Percentiles rank a stretch among this genome's conserved stretches.
phyloP scores from a whole-genome alignment of 345 rosid genomes.

The Eucalyptus regnans region DNA sequence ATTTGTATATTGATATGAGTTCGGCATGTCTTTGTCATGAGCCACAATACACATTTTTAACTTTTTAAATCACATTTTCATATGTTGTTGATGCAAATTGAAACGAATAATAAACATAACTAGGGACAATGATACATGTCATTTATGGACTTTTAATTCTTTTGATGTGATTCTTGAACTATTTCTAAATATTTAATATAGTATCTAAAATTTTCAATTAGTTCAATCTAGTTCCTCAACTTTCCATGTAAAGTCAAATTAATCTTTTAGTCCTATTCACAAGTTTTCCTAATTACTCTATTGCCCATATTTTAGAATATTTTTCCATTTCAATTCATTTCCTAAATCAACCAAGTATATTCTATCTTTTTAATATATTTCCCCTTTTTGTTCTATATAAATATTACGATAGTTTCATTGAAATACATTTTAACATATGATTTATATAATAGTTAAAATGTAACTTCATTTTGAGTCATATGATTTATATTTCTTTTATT shows the following conservation, averaged over 20 bases:
- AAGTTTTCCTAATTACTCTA: neutral
- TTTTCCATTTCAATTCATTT: no score
- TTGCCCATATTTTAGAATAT: no score
- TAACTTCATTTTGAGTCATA: neutral
- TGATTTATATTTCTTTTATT: neutral
- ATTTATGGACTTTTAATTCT: neutral
- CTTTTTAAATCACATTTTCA: neutral
- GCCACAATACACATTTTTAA: neutral
- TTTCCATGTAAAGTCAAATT: neutral
- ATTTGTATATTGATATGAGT: neutral
- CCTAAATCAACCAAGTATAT: no score
- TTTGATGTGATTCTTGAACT: neutral
- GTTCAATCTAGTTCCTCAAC: neutral
- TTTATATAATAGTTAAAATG: neutral
- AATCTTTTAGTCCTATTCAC: neutral
- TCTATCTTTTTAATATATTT: no score
- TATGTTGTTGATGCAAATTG: neutral
- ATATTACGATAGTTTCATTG: neutral
- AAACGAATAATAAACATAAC: neutral
- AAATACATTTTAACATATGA: neutral
- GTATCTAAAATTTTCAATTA: neutral
- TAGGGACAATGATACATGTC: neutral
- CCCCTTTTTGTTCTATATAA: neutral
- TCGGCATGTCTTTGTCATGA: neutral
- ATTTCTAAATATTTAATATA: neutral